These are phyloP conservation scores for Trichoderma breve DNA, from an alignment of 2,329 filamentous ascomycete genomes.

Conservation along the genomic window DNA sequence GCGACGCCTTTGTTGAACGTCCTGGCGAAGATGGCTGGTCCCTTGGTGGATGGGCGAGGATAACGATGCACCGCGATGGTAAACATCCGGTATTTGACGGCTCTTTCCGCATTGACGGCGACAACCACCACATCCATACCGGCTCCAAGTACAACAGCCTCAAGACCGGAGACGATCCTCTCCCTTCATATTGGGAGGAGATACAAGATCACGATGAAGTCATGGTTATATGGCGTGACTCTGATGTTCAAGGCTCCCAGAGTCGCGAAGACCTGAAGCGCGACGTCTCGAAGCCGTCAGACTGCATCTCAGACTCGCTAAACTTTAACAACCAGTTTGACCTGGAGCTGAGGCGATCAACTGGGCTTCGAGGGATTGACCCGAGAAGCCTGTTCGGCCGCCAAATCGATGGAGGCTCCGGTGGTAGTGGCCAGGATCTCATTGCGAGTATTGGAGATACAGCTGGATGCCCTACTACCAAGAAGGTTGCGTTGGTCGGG, in stretches of 20 bases:
- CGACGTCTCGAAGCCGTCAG: slow-evolving; percentile 41
- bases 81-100: slow-evolving; percentile 81
- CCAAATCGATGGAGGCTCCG: slow-evolving; percentile 68
- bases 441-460: slow-evolving; percentile 75
- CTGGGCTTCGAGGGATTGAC: slow-evolving; percentile 59
- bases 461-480: slow-evolving; percentile 81
- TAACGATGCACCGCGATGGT: slow-evolving; percentile 76
- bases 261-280: slow-evolving; percentile 64
- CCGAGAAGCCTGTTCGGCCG: slow-evolving; percentile 68
- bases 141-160: slow-evolving; percentile 71
- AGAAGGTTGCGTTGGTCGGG: slow-evolving; percentile 87
- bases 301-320: slow-evolving; percentile 74
- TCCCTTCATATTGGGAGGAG: slow-evolving; percentile 47
- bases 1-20: slow-evolving; percentile 68
- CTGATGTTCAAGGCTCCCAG: slow-evolving; percentile 61
- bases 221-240: slow-evolving; percentile 92
- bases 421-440: slow-evolving; percentile 72
- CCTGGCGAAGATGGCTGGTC: slow-evolving; percentile 65
- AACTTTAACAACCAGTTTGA: slow-evolving; percentile 76
- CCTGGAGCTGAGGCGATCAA: slow-evolving; percentile 54
- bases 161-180: slow-evolving; percentile 68
- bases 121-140: slow-evolving; percentile 85
- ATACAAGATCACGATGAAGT: slow-evolving; percentile 58
- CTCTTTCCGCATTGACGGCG: slow-evolving; percentile 74
- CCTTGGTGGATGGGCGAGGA: slow-evolving; percentile 81